These are phyloP conservation scores for Ophiostoma angusticollis DNA, from an alignment of 2,329 filamentous ascomycete species.

Conservation along the genomic window DNA sequence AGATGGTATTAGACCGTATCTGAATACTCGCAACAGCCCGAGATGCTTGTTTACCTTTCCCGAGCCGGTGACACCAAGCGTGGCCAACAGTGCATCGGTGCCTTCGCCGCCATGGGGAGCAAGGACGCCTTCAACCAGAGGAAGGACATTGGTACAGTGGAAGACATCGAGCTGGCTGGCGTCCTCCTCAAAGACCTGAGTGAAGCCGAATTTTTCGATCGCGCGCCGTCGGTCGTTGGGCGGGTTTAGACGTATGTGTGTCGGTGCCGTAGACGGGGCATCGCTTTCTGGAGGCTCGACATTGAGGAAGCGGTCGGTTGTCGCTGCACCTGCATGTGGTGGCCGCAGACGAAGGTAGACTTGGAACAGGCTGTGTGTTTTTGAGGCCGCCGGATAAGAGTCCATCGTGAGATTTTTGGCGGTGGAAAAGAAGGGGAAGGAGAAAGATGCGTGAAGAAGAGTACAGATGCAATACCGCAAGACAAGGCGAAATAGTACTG, in stretches of 20 bases:
- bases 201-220: constrained; percentile 90
- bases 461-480: neutral
- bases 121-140: constrained; percentile 70
- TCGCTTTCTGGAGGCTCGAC: constrained; percentile 46
- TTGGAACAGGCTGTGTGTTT: constrained; percentile 57
- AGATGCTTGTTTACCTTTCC: constrained; percentile 72
- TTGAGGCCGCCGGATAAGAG: constrained; percentile 14
- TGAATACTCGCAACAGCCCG: constrained; percentile 10
- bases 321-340: constrained; percentile 32
- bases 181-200: constrained; percentile 79
- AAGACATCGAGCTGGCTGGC: constrained; percentile 80
- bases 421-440: neutral
- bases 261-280: constrained; percentile 32
- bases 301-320: constrained; percentile 59
- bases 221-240: constrained; percentile 77
- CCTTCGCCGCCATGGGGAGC: constrained; percentile 61
- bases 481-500: neutral
- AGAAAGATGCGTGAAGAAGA: neutral
- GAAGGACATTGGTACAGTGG: constrained; percentile 59
- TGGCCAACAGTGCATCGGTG: constrained; percentile 80
- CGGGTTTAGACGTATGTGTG: constrained; percentile 65
- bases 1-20: neutral
- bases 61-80: constrained; percentile 85
- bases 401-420: constrained; percentile 24
- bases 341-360: constrained; percentile 79